Evolutionary conservation across 345 rosid species (phyloP), one percentile per base, ranked within the genome.

Genomic region (Corchorus olitorius): DNA sequence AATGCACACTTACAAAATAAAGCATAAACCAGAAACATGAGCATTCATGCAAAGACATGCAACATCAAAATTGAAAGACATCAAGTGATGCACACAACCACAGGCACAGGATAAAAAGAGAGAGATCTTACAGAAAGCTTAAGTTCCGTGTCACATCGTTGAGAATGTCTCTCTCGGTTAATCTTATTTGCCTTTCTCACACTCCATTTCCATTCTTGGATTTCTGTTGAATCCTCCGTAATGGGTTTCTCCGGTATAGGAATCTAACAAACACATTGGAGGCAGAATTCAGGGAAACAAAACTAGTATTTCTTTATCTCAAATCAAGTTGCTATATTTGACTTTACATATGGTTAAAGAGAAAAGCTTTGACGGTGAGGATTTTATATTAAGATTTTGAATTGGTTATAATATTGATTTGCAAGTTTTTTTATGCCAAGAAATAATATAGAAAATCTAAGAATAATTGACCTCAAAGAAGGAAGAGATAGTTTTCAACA

Each of bases 91-190:
- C 59, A 74, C 41, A 63, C 14, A 10, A 14, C 48, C 19, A 75
- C 35, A 50, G 33, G 43, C 60, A 13, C 13, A 14, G 17, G 58
- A 20, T 10, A 54, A 33, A 27, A 62, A 76, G 13, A 77, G 13
- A 77, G 58, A 62, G 27, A 76, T 78, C 92, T 92, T 91, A 94
- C 99, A 73, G 96, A 88, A 72, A 97, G 98, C 77, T 94, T 94
- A 79, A 97, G 98, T 83, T 97, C 98, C 59, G 84, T 86, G 84
- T 94, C 97, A 77, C 99, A 97, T 68, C 98, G 88, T 74, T 82
- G 91, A 55, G 99, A 89, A 88, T 97, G 93, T 78, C 97, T 87
- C 91, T 97, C 99, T 65, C 88, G 85, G 82, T 97, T 97, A 76
- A 86, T 88, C 84, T 92, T 97, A 68, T 85, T 92, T 65, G 89